phyloP scores from a whole-genome alignment of 495 filamentous ascomycete species.

The Hypoxylon intermedium region DNA sequence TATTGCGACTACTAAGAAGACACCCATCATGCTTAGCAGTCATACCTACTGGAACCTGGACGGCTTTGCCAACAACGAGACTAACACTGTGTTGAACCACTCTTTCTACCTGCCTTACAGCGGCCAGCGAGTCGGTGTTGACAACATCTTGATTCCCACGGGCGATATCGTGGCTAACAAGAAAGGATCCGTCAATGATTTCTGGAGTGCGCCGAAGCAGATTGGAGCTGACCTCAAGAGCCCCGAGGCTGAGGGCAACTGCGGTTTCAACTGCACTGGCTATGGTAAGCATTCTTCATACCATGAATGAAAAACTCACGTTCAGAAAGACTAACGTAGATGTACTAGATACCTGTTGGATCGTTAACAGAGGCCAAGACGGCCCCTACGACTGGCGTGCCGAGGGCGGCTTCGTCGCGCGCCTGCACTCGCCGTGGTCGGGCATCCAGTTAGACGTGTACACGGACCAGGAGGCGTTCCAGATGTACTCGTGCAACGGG shows the following conservation, averaged over 20 bases:
- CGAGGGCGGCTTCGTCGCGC: slow-evolving; percentile 62
- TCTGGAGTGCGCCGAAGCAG: slow-evolving; percentile 74
- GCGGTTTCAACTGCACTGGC: slow-evolving; percentile 76
- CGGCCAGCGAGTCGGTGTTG: slow-evolving; percentile 71
- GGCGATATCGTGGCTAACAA: slow-evolving; percentile 73
- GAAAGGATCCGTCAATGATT: slow-evolving; percentile 72
- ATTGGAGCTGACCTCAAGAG: slow-evolving; percentile 70
- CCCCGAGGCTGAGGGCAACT: slow-evolving; percentile 63
- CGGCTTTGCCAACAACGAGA: slow-evolving; percentile 71
- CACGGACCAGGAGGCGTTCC: slow-evolving; percentile 77
- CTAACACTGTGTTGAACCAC: slow-evolving; percentile 71
- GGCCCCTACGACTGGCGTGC: slow-evolving; percentile 65
- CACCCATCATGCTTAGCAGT: slow-evolving; percentile 71
- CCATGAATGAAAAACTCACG: background rate
- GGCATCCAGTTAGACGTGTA: slow-evolving; percentile 77
- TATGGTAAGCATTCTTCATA: slow-evolving; percentile 64
- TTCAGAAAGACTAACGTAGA: slow-evolving; percentile 6
- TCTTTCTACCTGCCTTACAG: slow-evolving; percentile 75
- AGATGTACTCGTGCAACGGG: slow-evolving; percentile 78
- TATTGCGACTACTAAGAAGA: slow-evolving; percentile 62
- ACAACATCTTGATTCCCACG: slow-evolving; percentile 79
- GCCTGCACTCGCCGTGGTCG: slow-evolving; percentile 66
- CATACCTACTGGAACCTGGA: slow-evolving; percentile 90
- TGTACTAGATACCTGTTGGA: slow-evolving; percentile 59
- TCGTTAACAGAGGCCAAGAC: slow-evolving; percentile 53